phyloP scores from a whole-genome alignment of 192 early-diverging fungal genomes.

The Dissophora ornata region DNA sequence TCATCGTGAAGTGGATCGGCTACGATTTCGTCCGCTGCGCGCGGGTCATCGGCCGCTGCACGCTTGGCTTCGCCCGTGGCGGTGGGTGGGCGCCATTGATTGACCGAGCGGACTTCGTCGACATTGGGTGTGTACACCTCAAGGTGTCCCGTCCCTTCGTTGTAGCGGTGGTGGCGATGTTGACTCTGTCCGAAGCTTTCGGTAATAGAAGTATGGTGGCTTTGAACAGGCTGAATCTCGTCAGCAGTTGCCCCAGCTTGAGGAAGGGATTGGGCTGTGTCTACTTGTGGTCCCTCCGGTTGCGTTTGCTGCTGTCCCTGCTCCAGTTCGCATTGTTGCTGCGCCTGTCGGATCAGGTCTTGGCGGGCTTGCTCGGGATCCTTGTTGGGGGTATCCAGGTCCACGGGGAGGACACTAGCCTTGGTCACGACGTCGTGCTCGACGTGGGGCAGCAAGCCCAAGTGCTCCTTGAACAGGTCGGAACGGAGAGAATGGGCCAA shows the following conservation, averaged over 20 bases:
- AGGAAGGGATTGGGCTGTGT: no score
- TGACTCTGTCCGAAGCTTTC: neutral
- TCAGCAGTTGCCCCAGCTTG: no score
- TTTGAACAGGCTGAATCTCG: no score
- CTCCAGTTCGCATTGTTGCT: neutral
- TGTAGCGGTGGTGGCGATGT: constrained; percentile 3
- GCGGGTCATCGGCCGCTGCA: constrained; percentile 24
- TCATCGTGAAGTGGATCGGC: constrained; percentile 78
- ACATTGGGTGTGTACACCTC: constrained; percentile 12
- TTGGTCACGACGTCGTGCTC: constrained; percentile 51
- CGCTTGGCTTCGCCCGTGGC: constrained; percentile 14
- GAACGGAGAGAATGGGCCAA: constrained; percentile 79
- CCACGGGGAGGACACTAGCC: constrained; percentile 35
- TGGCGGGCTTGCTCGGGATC: constrained; percentile 26
- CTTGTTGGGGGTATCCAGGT: constrained; percentile 35
- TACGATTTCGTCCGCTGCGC: constrained; percentile 54
- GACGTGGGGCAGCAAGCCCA: constrained; percentile 70
- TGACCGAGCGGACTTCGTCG: constrained; percentile 13
- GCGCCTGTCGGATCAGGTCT: constrained; percentile 36
- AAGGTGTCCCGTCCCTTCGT: constrained; percentile 13
- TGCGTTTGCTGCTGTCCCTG: no score
- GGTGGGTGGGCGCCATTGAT: constrained; percentile 11
- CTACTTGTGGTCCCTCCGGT: no score
- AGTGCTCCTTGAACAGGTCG: constrained; percentile 86
- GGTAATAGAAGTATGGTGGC: no score